A percentile compares a stretch with the other conserved stretches of the same genome.
phyloP scores from a whole-genome alignment of 108 stramenopile species.

The Cylindrotheca closterium region DNA sequence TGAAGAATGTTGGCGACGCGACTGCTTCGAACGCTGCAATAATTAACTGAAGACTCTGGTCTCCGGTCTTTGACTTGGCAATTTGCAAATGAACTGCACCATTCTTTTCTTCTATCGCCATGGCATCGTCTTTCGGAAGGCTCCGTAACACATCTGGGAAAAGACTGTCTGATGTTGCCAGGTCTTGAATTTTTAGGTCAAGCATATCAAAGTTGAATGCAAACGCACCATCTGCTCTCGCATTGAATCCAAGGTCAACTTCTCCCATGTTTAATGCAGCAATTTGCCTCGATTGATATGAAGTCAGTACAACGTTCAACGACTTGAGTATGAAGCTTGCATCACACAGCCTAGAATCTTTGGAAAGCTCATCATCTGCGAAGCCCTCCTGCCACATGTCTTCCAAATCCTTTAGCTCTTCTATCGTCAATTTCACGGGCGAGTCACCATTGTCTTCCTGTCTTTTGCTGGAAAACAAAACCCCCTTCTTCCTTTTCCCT shows the following conservation, averaged over 20 bases:
- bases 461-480: slow-evolving; percentile 1
- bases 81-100: slow-evolving; percentile 56
- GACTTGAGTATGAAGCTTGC: slow-evolving; percentile 65
- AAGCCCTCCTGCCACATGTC: slow-evolving; percentile 39
- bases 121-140: background rate
- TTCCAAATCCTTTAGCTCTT: slow-evolving; percentile 81
- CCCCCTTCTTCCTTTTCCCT: slow-evolving; percentile 16
- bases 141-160: slow-evolving; percentile 50
- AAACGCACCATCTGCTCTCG: slow-evolving; percentile 77
- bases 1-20: slow-evolving; percentile 60
- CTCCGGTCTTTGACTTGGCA: slow-evolving; percentile 56
- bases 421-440: slow-evolving; percentile 59
- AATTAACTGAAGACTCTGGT: slow-evolving; percentile 57
- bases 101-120: slow-evolving; percentile 12
- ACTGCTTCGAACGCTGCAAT: slow-evolving; percentile 77
- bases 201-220: slow-evolving; percentile 54
- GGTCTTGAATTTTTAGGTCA: slow-evolving; percentile 68
- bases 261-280: slow-evolving; percentile 79
- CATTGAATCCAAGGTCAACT: slow-evolving; percentile 62
- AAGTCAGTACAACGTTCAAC: slow-evolving; percentile 61
- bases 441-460: slow-evolving; percentile 38
- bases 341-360: slow-evolving; percentile 71
- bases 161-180: slow-evolving; percentile 53
- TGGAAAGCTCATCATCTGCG: slow-evolving; percentile 46
- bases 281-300: slow-evolving; percentile 42